Evolutionary conservation across 2,329 filamentous ascomycete species (phyloP).

Genomic region (Trichophyton verrucosum): DNA sequence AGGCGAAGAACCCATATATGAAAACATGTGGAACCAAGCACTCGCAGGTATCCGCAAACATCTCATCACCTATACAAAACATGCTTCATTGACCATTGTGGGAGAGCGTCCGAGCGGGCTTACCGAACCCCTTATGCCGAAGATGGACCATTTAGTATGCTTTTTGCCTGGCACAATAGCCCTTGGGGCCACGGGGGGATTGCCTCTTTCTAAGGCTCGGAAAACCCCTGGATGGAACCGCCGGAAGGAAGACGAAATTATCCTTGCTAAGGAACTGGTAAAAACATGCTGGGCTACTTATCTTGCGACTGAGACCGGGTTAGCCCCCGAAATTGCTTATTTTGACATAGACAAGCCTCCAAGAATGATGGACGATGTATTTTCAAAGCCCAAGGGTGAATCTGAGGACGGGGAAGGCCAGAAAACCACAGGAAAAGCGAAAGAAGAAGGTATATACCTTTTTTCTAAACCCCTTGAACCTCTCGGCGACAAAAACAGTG

Average conservation of each 20-base stretch:
- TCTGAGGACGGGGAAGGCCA: not conserved
- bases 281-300: slow-evolving; percentile 99
- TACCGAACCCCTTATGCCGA: slow-evolving; percentile 53
- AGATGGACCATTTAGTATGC: slow-evolving; percentile 97
- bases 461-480: slow-evolving; percentile 26
- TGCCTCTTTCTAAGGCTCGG: slow-evolving; percentile 61
- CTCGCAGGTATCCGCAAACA: slow-evolving; percentile 80
- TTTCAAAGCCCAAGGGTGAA: not conserved
- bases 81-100: slow-evolving; percentile 72
- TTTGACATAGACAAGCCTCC: slow-evolving; percentile 66
- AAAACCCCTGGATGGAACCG: slow-evolving; percentile 60
- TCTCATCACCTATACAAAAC: slow-evolving; percentile 74
- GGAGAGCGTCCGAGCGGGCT: slow-evolving; percentile 74
- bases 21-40: slow-evolving; percentile 85
- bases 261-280: slow-evolving; percentile 77
- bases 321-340: slow-evolving; percentile 91
- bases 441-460: slow-evolving; percentile 22
- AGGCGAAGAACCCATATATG: slow-evolving; percentile 70
- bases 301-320: slow-evolving; percentile 71
- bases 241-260: slow-evolving; percentile 74
- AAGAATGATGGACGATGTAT: slow-evolving; percentile 32
- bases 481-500: slow-evolving; percentile 18
- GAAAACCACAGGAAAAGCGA: slow-evolving; percentile 9
- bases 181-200: slow-evolving; percentile 68
- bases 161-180: slow-evolving; percentile 97